Base-by-base conservation (phyloP, 75 land plant genomes). In the Isoetes taiwanensis region DNA sequence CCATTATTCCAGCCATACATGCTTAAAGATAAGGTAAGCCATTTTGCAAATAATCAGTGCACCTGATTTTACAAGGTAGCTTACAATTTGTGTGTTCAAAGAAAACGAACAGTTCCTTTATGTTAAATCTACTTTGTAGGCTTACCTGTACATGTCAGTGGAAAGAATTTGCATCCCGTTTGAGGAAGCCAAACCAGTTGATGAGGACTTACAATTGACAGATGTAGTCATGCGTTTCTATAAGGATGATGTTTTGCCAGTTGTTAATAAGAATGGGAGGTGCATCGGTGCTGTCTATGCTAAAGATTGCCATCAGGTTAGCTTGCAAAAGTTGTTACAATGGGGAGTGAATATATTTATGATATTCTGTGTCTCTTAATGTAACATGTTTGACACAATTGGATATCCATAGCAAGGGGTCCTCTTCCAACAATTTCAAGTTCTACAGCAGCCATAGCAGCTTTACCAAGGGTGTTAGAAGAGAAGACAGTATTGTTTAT, bases 261-360 rank as follows among this genome's bases (percentile, higher is more conserved):
- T 86, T 20, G 41, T 72, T 0, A 80, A 83, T 59, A 76, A 77
- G 41, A 67, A 74, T 67, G 86, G 87, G 17, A 56, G 55, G 41
- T 86, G 87, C 56, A 61, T 86, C 28, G 91, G 91, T 30, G 43
- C 81, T 43, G 74, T 79, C 25, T 75, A 80, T 68, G 69, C 76
- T 43, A 71, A 72, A 41, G 87, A 83, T 52, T 86, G 93, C 57
- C 56, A 26, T 28, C 68, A 82, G 91, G 83, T 84, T 33, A 25
- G 33, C 30, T 2, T n/a, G n/a, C n/a, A 31, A 28, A 14, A 19
- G 14, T 52, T 2, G 9, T 23, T 2, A 8, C 41, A 28, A 2
- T 20, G 24, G 1, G 8, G n/a, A 43, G 16, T 57, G 21, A 21
- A 21, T 8, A 20, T 1, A 8, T 41, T 59, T 23, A 29, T 8